These are phyloP conservation scores for Globisporangium viniferum DNA, from an alignment of 352 stramenopile species.

Conservation along the genomic window DNA sequence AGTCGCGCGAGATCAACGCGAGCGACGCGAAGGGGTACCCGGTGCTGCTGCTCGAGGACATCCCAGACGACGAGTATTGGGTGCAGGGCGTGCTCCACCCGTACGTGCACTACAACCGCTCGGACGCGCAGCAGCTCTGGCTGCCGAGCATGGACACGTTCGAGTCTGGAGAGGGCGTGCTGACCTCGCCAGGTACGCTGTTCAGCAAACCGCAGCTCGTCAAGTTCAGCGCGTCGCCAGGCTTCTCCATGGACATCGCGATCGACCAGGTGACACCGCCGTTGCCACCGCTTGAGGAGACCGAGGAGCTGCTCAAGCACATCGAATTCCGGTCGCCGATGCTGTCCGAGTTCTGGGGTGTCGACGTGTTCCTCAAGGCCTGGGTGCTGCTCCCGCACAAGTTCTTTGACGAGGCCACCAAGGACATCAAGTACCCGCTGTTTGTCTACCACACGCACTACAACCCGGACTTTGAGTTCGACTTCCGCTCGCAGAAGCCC, in stretches of 20 bases:
- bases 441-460: constrained; percentile 82
- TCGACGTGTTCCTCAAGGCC: constrained; percentile 62
- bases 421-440: constrained; percentile 61
- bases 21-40: constrained; percentile 29
- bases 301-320: constrained; percentile 60
- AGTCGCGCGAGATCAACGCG: constrained; percentile 31
- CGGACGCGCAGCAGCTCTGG: constrained; percentile 33
- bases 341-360: constrained; percentile 68
- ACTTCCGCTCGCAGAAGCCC: constrained; percentile 34
- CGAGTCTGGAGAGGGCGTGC: constrained; percentile 32
- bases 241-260: constrained; percentile 39
- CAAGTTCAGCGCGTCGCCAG: constrained; percentile 23
- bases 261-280: constrained; percentile 44
- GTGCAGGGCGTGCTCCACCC: constrained; percentile 38
- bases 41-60: constrained; percentile 25
- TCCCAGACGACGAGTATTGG: constrained; percentile 40
- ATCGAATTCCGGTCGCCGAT: constrained; percentile 56
- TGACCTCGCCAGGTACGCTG: constrained; percentile 55
- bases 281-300: constrained; percentile 33
- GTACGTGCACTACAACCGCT: constrained; percentile 46
- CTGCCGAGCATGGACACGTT: constrained; percentile 39
- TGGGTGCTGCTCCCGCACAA: constrained; percentile 68
- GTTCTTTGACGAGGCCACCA: constrained; percentile 51
- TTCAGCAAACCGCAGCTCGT: constrained; percentile 55
- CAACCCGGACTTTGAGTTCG: constrained; percentile 59